Base-by-base conservation (phyloP, 192 early-diverging fungal genomes). In the Haplosporangium gracile region DNA sequence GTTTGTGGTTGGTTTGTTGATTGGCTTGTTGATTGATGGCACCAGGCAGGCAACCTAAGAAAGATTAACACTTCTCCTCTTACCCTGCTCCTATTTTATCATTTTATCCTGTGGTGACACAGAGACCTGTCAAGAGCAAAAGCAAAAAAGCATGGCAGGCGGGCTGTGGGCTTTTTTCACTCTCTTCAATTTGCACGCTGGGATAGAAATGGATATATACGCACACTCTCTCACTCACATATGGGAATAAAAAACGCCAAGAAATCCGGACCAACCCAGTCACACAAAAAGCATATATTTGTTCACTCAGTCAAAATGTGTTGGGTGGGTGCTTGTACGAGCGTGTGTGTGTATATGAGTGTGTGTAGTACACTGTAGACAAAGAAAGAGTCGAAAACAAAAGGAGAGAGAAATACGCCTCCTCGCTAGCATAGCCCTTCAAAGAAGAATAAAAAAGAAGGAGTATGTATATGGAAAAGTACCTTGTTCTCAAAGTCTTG, bases 401-500 rank as follows among this genome's bases (percentile, higher is more conserved):
- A 32, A 65, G 7, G 24, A 32, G 5, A 60, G n/a, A n/a, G 5
- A 32, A 32, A 65, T 29, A 32, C 49, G 49, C 49, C 49, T 5
- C 49, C 18, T 72, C 2, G 5, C 70, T 16, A 74, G 26, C 49
- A 51, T n/a, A 15, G 34, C 16, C 29, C 16, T 22, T 51, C 5
- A 5, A 22, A 3, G 26, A 13, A 15, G 29, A n/a, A n/a, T n/a
- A n/a, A n/a, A n/a, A n/a, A n/a, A n/a, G 26, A 13, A 15, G 29
- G 10, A 0, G 4, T 20, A 34, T 26, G 60, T 29, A 15, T 55
- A 40, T 40, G 53, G 38, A 60, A 20, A 24, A 47, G 22, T 85
- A 85, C 82, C 82, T 85, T 85, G 39, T 79, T 74, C 69, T 85
- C 82, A 76, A 85, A 79, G 72, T 79, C 74, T 8, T 20, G 24